Evolutionary conservation across 192 early-diverging fungal species (phyloP), one percentile per base, ranked within the genome.

Genomic region (Umbelopsis ramanniana): DNA sequence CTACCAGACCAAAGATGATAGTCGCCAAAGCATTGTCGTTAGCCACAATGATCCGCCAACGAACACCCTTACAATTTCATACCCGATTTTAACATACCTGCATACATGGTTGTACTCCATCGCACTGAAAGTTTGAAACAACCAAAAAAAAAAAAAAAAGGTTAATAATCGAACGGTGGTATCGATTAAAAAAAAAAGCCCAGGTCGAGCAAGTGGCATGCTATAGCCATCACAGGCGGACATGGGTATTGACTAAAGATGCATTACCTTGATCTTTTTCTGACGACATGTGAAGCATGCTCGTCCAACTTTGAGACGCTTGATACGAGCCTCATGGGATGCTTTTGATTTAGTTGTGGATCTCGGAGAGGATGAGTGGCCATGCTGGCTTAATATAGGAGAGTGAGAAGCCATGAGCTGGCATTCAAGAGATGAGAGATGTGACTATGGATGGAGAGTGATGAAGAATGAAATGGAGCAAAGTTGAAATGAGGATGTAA

Each of bases 61-160:
- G n/a, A n/a, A n/a, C n/a, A n/a, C 11, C 40, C 6, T 19, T 45
- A 38, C 57, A 38, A 63, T 43, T 43, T 43, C 40, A 43, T 43
- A 12, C 11, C 40, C 40, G 11, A 4, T 4, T 43, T 43, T 22
- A 63, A 63, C 57, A n/a, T 79, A 79, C 78, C 74, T 79, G 78
- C 78, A 79, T 79, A 46, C 78, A 79, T 17, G 78, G 78, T 35
- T 75, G 73, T 12, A 79, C 33, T 29, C 78, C 78, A 79, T 79
- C 78, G 12, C 78, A 79, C 78, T 79, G 29, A 52, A 72, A 21
- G n/a, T n/a, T n/a, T n/a, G n/a, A n/a, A n/a, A n/a, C n/a, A n/a
- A n/a, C n/a, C n/a, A 24, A 21, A 52, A 33, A 29, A 29, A 74
- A 24, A 19, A 33, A 29, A 21, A 74, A 24, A 19, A 48, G 71